Evolutionary conservation across 305 asterid genomes (phyloP), one percentile per base, ranked within the genome.

Genomic region (Solanum hybrid): DNA sequence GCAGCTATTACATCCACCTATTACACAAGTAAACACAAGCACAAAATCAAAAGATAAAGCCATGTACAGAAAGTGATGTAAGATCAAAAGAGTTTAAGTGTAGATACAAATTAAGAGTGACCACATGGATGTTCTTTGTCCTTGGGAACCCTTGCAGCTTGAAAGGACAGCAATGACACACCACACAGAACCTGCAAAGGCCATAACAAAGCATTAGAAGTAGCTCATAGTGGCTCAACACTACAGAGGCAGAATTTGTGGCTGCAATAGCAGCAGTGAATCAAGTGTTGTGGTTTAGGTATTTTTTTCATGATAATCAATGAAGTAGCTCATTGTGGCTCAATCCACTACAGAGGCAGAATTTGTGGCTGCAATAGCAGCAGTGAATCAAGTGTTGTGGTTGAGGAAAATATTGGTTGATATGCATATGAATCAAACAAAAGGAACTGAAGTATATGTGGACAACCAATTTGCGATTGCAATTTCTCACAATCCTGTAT

Each of bases 111-210:
- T 94, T 93, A 97, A 95, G 94, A 92, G 96, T 90, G 95, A 97
- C 99, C 99, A 94, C 95, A 96, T 93, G 99, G 99, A 93, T 97
- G 99, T 91, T 97, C 99, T 94, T 97, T 96, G 94, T 96, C 99
- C 95, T 96, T 97, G 5, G 98, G 99, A 71, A 93, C 95, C 93
- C 90, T 95, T 22, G 98, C 96, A 92, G 98, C 99, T 92, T 92
- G 95, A 86, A 94, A 96, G 17, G 99, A 96, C 89, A 93, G 90
- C 95, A 97, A 91, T 75, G 98, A 98, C 92, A 96, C 99, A 11
- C 98, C 97, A 92, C 99, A 96, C 94, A 96, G 93, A n/a, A 97
- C 98, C 99, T 97, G 89, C 88, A 91, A 90, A 79, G 89, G 90
- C 89, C 34, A 90, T 14, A 90, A 5, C 82, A 51, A 75, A 89